Evolutionary conservation across 2,329 filamentous ascomycete genomes (phyloP), one percentile per base, ranked within the genome.

Genomic region (Epichloe baconii): DNA sequence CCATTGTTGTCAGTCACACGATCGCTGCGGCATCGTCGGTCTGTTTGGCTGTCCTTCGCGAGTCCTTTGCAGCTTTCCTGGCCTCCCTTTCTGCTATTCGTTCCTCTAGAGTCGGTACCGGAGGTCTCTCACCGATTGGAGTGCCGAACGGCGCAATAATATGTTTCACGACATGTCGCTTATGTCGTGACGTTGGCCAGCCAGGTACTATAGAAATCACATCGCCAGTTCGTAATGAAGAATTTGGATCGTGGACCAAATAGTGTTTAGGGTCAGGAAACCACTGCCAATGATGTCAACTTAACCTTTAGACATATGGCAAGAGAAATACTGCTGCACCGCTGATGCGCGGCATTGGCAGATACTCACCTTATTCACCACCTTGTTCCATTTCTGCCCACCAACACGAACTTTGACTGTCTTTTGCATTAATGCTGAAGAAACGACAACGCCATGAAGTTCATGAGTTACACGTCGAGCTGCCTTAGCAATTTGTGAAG

Each of bases 381-480:
- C 74, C 53, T 75, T 76, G 64, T 90, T 86, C 83, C 84, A 91
- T 63, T 79, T 77, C 63, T 82, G 79, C 14, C 76, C 78, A 48
- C 84, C 82, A 14, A 90, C 75, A 57, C 82, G 79, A 55, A 90
- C 86, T 68, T 86, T 89, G 52, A 89, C 85, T 3, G 86, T 89
- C 68, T 83, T 86, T 53, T 80, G 70, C 83, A 89, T 89, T 53
- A 83, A 75, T 19, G 86, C 87, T 6, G 86, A 81, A 42, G 85
- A 88, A 47, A 90, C 79, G 23, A 91, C 87, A 41, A 91, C 79
- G 55, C 85, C 85, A 54, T 76, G 74, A 52, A 80, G 64, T 61
- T 79, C 73, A 53, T 74, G 72, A 48, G 70, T 72, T 47, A 72
- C 71, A 50, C 66, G 67, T 50, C 68, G 68, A 52, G 71, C 68